phyloP scores from a whole-genome alignment of 2,329 filamentous ascomycete species.

The Ophiocordyceps robertsii region DNA sequence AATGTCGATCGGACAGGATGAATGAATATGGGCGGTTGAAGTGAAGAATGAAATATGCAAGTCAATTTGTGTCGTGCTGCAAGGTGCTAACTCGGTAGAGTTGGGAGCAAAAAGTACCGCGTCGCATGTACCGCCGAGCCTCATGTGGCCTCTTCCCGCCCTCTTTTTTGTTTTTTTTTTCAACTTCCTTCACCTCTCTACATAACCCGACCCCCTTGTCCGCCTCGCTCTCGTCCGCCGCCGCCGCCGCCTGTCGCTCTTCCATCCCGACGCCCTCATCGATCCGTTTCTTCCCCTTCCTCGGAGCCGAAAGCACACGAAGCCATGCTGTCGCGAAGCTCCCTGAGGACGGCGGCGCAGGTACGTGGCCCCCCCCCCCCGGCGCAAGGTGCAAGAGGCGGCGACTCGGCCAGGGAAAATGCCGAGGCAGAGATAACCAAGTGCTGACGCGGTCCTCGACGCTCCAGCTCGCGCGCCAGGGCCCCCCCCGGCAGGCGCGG shows the following conservation, averaged over 20 bases:
- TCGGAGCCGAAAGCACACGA: not conserved
- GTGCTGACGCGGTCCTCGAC: not conserved
- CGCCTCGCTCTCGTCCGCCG: not conserved
- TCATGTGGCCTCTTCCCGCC: constrained; percentile 1
- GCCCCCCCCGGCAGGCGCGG: constrained; percentile 35
- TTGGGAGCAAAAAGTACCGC: too few species aligned
- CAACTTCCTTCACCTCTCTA: not conserved
- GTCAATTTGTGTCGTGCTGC: too few species aligned
- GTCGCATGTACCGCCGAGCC: not conserved
- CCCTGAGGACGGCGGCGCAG: constrained; percentile 42
- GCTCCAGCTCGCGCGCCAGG: constrained; percentile 31
- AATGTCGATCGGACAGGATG: too few species aligned
- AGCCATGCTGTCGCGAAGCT: constrained; percentile 46
- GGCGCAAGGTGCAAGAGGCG: not conserved
- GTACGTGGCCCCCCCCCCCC: constrained; percentile 21
- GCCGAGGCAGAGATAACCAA: not conserved
- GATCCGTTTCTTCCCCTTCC: not conserved
- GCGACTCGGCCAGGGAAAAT: not conserved
- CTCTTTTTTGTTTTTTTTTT: not conserved
- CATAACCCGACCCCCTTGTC: too few species aligned
- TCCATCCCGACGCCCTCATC: too few species aligned
- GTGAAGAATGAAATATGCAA: too few species aligned
- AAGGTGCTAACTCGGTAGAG: too few species aligned
- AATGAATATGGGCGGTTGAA: too few species aligned
- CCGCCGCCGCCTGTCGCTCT: too few species aligned